phyloP scores from a whole-genome alignment of 352 stramenopile genomes.

The Globisporangium spiculum region DNA sequence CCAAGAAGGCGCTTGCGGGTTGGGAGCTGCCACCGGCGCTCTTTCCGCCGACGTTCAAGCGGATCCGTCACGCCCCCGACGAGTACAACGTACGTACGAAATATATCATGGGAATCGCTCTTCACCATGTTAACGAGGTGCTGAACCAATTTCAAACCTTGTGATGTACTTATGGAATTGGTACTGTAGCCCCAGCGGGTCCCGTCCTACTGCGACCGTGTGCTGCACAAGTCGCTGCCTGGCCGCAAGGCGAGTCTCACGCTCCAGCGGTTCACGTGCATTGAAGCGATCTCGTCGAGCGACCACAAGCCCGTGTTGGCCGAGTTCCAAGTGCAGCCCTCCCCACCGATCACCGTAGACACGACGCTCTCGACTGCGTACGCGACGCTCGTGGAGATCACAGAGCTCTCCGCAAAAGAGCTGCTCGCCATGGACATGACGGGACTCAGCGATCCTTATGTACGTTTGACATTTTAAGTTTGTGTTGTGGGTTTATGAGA shows the following conservation, averaged over 20 bases:
- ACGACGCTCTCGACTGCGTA: conserved; percentile 19
- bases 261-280: conserved; percentile 51
- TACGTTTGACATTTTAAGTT: conserved; percentile 19
- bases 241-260: conserved; percentile 51
- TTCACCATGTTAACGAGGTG: background rate
- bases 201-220: conserved; percentile 82
- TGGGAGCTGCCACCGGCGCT: conserved; percentile 63
- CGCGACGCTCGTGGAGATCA: conserved; percentile 58
- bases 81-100: conserved; percentile 40
- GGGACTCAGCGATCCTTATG: conserved; percentile 79
- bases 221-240: conserved; percentile 80
- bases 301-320: conserved; percentile 83
- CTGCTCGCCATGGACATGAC: conserved; percentile 73
- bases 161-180: background rate
- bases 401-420: conserved; percentile 49
- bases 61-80: conserved; percentile 42
- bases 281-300: conserved; percentile 67
- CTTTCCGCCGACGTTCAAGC: conserved; percentile 87
- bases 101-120: background rate
- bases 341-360: conserved; percentile 25
- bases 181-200: conserved; percentile 54
- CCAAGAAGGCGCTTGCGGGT: conserved; percentile 47
- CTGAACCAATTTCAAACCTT: background rate
- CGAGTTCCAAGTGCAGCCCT: conserved; percentile 47
- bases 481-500: background rate